Percentiles rank a stretch among this genome's conserved stretches.
Conservation (phyloP, 2,329 filamentous ascomycete genomes). For the Ophiostoma sp. region DNA sequence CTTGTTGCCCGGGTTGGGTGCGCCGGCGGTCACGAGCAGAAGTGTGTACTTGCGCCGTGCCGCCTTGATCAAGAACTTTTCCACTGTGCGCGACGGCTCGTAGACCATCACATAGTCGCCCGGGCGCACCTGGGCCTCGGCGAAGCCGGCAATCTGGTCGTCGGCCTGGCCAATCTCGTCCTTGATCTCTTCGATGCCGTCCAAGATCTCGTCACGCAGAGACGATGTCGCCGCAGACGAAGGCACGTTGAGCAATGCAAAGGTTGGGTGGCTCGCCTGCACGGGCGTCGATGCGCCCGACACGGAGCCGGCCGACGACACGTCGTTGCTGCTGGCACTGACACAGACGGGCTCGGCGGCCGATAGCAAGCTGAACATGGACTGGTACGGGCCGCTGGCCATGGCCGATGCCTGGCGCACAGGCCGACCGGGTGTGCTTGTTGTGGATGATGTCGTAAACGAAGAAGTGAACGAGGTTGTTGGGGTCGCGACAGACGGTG, state of each 20-base stretch:
- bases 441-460: not conserved
- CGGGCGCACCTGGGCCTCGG: slow-evolving; percentile 86
- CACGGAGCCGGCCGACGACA: slow-evolving; percentile 14
- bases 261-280: slow-evolving; percentile 13
- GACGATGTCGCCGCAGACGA: slow-evolving; percentile 44
- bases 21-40: slow-evolving; percentile 54
- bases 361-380: slow-evolving; percentile 83
- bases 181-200: slow-evolving; percentile 91
- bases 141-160: slow-evolving; percentile 83
- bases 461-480: slow-evolving; percentile 1
- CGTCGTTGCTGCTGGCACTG: slow-evolving; percentile 13
- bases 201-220: slow-evolving; percentile 82
- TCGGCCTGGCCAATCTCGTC: slow-evolving; percentile 92
- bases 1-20: slow-evolving; percentile 34
- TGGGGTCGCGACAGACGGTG: slow-evolving; percentile 40
- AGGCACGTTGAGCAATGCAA: not conserved
- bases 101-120: slow-evolving; percentile 90
- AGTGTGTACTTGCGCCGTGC: slow-evolving; percentile 93
- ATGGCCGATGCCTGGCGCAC: not conserved
- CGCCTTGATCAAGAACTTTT: slow-evolving; percentile 82
- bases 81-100: slow-evolving; percentile 77
- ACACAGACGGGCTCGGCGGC: slow-evolving; percentile 42
- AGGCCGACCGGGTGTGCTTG: not conserved
- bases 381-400: slow-evolving; percentile 59
- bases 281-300: slow-evolving; percentile 49